These are phyloP conservation scores for Triadica sebifera DNA, from an alignment of 345 rosid genomes.

Conservation along the genomic window DNA sequence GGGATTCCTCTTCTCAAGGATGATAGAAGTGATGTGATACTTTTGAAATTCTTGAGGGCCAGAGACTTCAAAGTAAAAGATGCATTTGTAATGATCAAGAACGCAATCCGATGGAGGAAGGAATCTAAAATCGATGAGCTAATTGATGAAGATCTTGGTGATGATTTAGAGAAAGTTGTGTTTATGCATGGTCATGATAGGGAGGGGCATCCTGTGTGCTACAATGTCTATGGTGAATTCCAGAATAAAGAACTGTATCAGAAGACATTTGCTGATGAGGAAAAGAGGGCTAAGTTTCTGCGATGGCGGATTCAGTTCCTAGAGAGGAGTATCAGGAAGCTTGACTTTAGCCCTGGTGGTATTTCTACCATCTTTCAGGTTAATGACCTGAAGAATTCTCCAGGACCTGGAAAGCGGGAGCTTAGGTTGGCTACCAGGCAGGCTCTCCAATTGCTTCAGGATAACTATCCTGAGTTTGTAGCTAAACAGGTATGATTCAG, in stretches of 20 bases:
- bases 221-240: slow-evolving; percentile 86
- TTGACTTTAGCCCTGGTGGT: slow-evolving; percentile 79
- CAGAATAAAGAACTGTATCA: slow-evolving; percentile 80
- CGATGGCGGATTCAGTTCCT: slow-evolving; percentile 88
- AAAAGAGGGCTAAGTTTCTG: slow-evolving; percentile 65
- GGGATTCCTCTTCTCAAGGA: slow-evolving; percentile 76
- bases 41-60: slow-evolving; percentile 73
- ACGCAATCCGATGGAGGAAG: slow-evolving; percentile 69
- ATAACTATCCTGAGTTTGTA: slow-evolving; percentile 93
- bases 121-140: slow-evolving; percentile 64
- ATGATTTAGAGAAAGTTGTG: slow-evolving; percentile 79
- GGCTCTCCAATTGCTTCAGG: slow-evolving; percentile 82
- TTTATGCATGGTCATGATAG: slow-evolving; percentile 80
- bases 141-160: slow-evolving; percentile 68
- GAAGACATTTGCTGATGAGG: slow-evolving; percentile 67
- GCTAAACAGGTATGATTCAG: slow-evolving; percentile 62
- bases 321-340: slow-evolving; percentile 82
- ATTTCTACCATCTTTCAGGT: slow-evolving; percentile 76
- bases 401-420: slow-evolving; percentile 75
- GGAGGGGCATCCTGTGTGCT: slow-evolving; percentile 88
- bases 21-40: slow-evolving; percentile 66
- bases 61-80: slow-evolving; percentile 78
- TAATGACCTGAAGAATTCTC: slow-evolving; percentile 83
- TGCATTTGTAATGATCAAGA: slow-evolving; percentile 69
- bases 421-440: slow-evolving; percentile 77